A percentile compares a stretch with the other conserved stretches of the same genome.
These are phyloP conservation scores for Pholiota microspora DNA, from an alignment of 768 basidiomycete genomes.

Conservation along the genomic window DNA sequence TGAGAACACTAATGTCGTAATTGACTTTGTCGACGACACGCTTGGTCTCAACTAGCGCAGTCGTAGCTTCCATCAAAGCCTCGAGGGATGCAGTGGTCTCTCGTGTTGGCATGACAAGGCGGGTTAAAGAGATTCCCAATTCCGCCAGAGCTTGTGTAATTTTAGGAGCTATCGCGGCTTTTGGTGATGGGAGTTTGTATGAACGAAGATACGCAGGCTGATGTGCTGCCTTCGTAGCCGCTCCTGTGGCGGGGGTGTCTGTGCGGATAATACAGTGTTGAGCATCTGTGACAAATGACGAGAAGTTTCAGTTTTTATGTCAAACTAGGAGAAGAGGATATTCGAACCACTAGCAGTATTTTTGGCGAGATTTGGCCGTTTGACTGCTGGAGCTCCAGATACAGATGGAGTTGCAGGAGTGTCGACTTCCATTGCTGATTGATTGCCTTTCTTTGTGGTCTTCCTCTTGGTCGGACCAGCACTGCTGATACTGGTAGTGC, in stretches of 20 bases:
- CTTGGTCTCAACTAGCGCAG: conserved; percentile 83
- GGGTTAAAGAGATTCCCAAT: conserved; percentile 66
- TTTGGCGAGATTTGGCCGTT: conserved; percentile 48
- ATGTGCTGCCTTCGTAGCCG: conserved; percentile 75
- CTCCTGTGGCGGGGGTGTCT: conserved; percentile 49
- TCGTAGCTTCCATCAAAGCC: conserved; percentile 66
- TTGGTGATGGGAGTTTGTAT: conserved; percentile 79
- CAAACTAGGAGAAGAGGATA: neutral
- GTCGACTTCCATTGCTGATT: conserved; percentile 35
- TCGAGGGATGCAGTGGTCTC: conserved; percentile 78
- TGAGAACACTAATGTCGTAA: conserved; percentile 76
- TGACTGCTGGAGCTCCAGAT: conserved; percentile 32
- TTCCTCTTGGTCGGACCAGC: conserved; percentile 36
- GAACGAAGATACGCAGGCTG: conserved; percentile 83
- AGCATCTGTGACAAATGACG: conserved; percentile 42
- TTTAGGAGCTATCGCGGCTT: conserved; percentile 70
- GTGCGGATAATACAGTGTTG: conserved; percentile 72
- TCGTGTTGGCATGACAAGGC: conserved; percentile 93
- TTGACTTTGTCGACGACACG: conserved; percentile 83
- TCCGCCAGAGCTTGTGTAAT: conserved; percentile 76
- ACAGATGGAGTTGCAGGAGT: conserved; percentile 48
- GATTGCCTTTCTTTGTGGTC: conserved; percentile 49
- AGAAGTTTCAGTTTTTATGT: neutral
- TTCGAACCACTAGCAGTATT: conserved; percentile 57
- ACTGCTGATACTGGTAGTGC: conserved; percentile 25